Evolutionary conservation across 768 basidiomycete species (phyloP), one percentile per base, ranked within the genome.

Genomic region (Boletus reticuloceps): DNA sequence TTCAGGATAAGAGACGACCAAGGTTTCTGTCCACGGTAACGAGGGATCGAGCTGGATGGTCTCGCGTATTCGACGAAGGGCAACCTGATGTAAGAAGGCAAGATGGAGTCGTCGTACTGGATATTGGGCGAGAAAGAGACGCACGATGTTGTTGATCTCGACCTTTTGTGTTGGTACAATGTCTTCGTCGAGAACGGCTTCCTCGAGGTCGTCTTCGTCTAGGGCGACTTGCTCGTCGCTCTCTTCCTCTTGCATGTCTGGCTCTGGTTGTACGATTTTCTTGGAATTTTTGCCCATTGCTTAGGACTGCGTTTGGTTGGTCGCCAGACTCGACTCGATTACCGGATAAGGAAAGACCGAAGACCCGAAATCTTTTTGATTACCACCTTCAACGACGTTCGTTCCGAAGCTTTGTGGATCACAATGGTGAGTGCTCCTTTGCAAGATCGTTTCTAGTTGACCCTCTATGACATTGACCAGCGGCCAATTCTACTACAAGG

Each of bases 21-120:
- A 77, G 0, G 90, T 92, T 68, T 95, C 91, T 49, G 90, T 91
- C 91, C 91, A 94, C 17, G 89, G 81, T 44, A 92, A 70, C 56
- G 83, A 82, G 27, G 83, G 74, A 62, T 91, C 88, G 12, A 94
- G 79, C 62, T 85, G 79, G 22, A 93, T 90, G 13, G 81, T 77
- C 59, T 89, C 85, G 39, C 88, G 83, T 61, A 94, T 93, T 54
- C 91, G 86, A 51, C 85, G 82, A 43, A 96, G 79, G 25, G 91
- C 91, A 47, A 82, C 76, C 91, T 94, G 51, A 37, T 47, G 14
- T 11, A 19, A 37, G 36, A n/a, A 38, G 14, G 4, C 2, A 16
- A 39, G 17, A 17, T 14, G n/a, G 16, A 13, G 19, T 37, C 42
- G 17, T 9, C 6, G 36, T 29, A 16, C 6, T 50, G 36, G 29